Conservation (phyloP, 345 rosid genomes). For the Combretum micranthum region DNA sequence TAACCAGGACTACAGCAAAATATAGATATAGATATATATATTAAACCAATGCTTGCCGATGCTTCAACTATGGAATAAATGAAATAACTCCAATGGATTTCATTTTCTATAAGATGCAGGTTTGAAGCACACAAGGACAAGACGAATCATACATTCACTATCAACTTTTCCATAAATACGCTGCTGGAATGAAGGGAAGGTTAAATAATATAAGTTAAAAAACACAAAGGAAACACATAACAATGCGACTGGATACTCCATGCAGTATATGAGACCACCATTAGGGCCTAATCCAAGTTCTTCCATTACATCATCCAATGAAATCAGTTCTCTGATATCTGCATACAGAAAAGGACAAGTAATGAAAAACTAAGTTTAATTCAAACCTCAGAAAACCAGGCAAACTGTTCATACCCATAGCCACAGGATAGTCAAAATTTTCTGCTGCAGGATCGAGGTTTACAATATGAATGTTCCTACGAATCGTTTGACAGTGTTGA, state of each 20-base stretch:
- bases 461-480: constrained; percentile 59
- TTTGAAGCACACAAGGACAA: too few species aligned
- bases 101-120: too few species aligned
- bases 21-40: too few species aligned
- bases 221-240: constrained; percentile 4
- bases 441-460: constrained; percentile 96
- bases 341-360: constrained; percentile 13
- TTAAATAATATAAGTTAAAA: neutral
- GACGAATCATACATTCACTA: too few species aligned
- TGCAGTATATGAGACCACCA: constrained; percentile 85
- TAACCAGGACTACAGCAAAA: too few species aligned
- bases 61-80: too few species aligned
- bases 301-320: constrained; percentile 93
- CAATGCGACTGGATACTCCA: constrained; percentile 73
- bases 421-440: constrained; percentile 80
- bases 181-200: neutral
- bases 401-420: constrained; percentile 41
- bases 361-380: neutral
- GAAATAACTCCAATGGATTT: too few species aligned
- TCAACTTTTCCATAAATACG: too few species aligned
- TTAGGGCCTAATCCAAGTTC: constrained; percentile 83
- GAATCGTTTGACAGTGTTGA: constrained; percentile 59
- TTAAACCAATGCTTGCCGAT: too few species aligned
- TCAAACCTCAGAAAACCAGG: neutral
- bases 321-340: constrained; percentile 88